phyloP scores from a whole-genome alignment of 2,329 filamentous ascomycete species.

The Neonectria neomacrospora region DNA sequence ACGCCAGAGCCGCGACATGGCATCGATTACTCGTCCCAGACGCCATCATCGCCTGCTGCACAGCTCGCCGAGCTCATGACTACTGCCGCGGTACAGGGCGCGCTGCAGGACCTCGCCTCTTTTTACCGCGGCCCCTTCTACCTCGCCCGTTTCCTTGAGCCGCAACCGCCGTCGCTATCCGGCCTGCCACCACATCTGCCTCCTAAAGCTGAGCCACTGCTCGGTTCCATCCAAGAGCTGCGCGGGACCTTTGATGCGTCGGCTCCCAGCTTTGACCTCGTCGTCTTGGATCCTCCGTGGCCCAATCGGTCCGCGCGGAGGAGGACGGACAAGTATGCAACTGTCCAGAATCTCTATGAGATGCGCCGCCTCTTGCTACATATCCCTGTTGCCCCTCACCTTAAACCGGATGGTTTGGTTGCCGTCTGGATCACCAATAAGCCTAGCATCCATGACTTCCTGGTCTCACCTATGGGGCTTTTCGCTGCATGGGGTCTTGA shows the following conservation, averaged over 20 bases:
- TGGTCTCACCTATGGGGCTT: conserved; percentile 63
- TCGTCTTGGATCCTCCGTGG: conserved; percentile 84
- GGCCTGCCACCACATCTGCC: conserved; percentile 51
- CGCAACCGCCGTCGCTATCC: conserved; percentile 20
- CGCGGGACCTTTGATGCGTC: conserved; percentile 53
- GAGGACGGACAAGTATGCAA: conserved; percentile 62
- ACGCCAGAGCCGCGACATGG: conserved; percentile 47
- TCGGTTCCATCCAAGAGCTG: conserved; percentile 59
- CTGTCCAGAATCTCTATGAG: conserved; percentile 57
- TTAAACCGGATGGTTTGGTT: conserved; percentile 67
- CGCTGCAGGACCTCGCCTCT: conserved; percentile 52
- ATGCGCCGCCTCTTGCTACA: conserved; percentile 61
- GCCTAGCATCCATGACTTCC: conserved; percentile 64
- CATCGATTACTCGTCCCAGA: conserved; percentile 40
- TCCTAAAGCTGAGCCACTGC: conserved; percentile 56
- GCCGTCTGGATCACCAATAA: conserved; percentile 86
- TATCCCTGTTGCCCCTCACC: conserved; percentile 66
- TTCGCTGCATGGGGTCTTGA: conserved; percentile 76
- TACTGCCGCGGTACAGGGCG: conserved; percentile 56
- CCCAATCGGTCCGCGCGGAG: conserved; percentile 79
- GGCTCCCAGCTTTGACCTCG: conserved; percentile 70
- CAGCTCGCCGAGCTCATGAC: conserved; percentile 67
- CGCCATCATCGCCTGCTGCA: conserved; percentile 54
- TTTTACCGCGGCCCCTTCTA: conserved; percentile 58
- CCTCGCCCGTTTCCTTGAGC: conserved; percentile 53